These are phyloP conservation scores for Geotrichum fermentans DNA, from an alignment of 1,139 yeast genomes.

Conservation along the genomic window DNA sequence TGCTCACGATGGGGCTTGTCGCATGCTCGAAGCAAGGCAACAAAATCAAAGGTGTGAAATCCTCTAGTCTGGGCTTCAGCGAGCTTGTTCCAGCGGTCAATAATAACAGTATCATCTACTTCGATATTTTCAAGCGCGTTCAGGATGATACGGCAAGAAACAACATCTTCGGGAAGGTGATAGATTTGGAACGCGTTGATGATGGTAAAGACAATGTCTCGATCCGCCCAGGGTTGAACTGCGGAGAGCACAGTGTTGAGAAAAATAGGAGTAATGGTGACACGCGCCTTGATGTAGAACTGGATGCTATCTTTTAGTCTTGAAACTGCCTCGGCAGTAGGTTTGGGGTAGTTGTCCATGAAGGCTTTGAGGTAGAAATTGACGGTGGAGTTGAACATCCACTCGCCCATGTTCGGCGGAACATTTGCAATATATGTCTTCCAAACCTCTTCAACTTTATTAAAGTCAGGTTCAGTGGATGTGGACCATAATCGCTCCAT, in stretches of 20 bases:
- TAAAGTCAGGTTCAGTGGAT: slow-evolving; percentile 33
- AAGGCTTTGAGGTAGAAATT: slow-evolving; percentile 65
- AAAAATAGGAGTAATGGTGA: slow-evolving; percentile 63
- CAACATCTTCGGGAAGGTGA: slow-evolving; percentile 58
- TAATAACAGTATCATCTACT: slow-evolving; percentile 51
- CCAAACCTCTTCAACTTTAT: slow-evolving; percentile 54
- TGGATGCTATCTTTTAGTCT: slow-evolving; percentile 56
- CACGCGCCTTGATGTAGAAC: slow-evolving; percentile 52
- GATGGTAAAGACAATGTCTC: slow-evolving; percentile 59
- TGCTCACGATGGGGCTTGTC: slow-evolving; percentile 16
- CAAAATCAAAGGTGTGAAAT: slow-evolving; percentile 81
- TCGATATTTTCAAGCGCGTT: slow-evolving; percentile 69
- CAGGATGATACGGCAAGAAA: slow-evolving; percentile 69
- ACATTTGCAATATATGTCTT: slow-evolving; percentile 64
- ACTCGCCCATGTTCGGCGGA: slow-evolving; percentile 58
- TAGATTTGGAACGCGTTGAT: slow-evolving; percentile 57
- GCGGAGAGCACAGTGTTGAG: slow-evolving; percentile 72
- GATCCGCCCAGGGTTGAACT: slow-evolving; percentile 63
- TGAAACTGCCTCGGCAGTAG: slow-evolving; percentile 52
- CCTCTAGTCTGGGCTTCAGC: slow-evolving; percentile 38
- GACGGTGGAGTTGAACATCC: slow-evolving; percentile 62
- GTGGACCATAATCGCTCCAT: slow-evolving; percentile 58
- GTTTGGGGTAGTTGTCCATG: slow-evolving; percentile 54
- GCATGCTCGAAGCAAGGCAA: slow-evolving; percentile 50
- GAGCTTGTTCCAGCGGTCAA: slow-evolving; percentile 28